Evolutionary conservation across 163 green algal genomes (phyloP), one percentile per base, ranked within the genome.

Genomic region (Chlorella variabilis): DNA sequence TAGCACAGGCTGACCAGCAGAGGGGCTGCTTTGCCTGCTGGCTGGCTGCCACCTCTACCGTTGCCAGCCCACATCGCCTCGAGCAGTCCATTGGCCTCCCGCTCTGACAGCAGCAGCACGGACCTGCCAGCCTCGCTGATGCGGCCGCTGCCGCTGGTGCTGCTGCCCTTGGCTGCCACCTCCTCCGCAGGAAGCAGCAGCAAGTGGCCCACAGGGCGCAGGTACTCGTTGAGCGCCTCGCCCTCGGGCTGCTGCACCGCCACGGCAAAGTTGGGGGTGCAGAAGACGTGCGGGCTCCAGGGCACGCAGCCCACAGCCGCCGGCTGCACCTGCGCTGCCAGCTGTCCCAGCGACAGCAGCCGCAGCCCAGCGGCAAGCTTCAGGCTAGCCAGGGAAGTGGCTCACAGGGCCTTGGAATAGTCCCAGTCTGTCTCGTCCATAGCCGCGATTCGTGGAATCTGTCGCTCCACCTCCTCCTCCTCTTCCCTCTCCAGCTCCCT

Each of bases 51-150:
- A 21, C 36, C 33, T 33, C 20, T 23, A 3, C 45, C 1, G 56
- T 27, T 21, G 7, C 3, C n/a, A n/a, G n/a, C 29, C 75, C 78
- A 87, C 4, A 83, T 3, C 41, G 54, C 33, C 63, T 69, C 78
- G 51, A 87, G 74, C 51, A 92, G 39, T 4, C 51, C 84, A 27
- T 92, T 89, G 4, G 75, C 76, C 84, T 92, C 88, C 0, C 88
- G 77, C 71, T 91, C 88, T 36, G 88, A 91, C 61, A 92, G 29
- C 84, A 92, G 86, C 80, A 92, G 23, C 54, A 89, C 39, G 1
- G 34, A 23, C 80, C 54, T 4, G 75, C 59, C 41, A 1, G 23
- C 59, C 41, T 34, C n/a, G n/a, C 38, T 56, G 34, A 4, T 49
- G 42, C 17, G 27, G n/a, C 39, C n/a, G n/a, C n/a, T n/a, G n/a